Evolutionary conservation across 352 stramenopile species (phyloP).

Genomic region (Phytopythium kandeliae): DNA sequence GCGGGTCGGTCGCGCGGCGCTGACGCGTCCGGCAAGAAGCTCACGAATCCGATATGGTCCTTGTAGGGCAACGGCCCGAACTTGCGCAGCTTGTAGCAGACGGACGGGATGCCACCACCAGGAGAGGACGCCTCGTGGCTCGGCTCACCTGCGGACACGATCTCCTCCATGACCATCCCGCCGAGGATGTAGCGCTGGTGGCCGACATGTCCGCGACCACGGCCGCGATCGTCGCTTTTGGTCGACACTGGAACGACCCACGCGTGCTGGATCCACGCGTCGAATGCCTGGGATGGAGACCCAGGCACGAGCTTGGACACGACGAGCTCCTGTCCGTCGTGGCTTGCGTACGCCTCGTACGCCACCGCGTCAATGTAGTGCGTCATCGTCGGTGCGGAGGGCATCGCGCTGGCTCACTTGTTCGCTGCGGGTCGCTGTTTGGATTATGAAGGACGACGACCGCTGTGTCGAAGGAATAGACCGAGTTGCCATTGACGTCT

Average conservation of each 20-base stretch:
- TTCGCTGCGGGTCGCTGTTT: too few relatives aligned
- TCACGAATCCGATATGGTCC: constrained; percentile 50
- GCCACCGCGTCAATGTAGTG: constrained; percentile 34
- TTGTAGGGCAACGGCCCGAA: constrained; percentile 36
- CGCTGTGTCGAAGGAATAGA: too few relatives aligned
- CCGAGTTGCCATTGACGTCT: too few relatives aligned
- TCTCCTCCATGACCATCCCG: constrained; percentile 47
- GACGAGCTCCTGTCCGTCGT: constrained; percentile 11
- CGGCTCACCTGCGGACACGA: constrained; percentile 39
- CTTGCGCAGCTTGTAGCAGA: constrained; percentile 44
- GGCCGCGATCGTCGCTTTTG: constrained; percentile 21
- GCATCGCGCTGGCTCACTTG: too few relatives aligned
- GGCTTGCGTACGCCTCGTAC: constrained; percentile 26
- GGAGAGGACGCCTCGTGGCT: constrained; percentile 14
- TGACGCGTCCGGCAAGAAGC: constrained; percentile 39
- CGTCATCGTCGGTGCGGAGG: constrained; percentile 6
- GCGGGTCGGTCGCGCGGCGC: constrained; percentile 15
- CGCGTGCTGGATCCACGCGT: constrained; percentile 34
- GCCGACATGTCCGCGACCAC: constrained; percentile 36
- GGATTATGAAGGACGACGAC: too few relatives aligned
- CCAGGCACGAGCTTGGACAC: too few relatives aligned
- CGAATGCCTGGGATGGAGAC: too few relatives aligned
- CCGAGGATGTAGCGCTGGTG: constrained; percentile 27
- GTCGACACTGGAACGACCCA: constrained; percentile 30
- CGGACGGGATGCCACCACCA: constrained; percentile 27